These are phyloP conservation scores for Suillus plorans DNA, from an alignment of 768 basidiomycete species.

Conservation along the genomic window DNA sequence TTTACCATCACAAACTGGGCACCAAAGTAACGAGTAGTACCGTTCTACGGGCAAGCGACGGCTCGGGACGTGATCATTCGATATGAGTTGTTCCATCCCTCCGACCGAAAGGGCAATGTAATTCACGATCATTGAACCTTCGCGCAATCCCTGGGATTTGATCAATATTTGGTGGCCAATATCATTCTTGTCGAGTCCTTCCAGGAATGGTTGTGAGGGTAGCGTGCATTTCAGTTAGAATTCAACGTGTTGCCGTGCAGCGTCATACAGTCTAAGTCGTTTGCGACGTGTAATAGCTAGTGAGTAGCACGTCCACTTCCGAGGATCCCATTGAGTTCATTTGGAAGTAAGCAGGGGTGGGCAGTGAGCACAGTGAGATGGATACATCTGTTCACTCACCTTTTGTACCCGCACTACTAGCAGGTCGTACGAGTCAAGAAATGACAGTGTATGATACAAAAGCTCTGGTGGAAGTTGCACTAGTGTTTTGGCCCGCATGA, in stretches of 20 bases:
- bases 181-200: not conserved
- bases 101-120: constrained; percentile 41
- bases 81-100: constrained; percentile 75
- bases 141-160: constrained; percentile 29
- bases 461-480: constrained; percentile 40
- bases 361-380: not conserved
- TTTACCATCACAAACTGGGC: constrained; percentile 93
- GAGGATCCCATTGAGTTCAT: constrained; percentile 34
- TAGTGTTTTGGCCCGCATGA: constrained; percentile 14
- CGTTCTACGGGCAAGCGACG: constrained; percentile 80
- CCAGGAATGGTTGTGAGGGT: constrained; percentile 36
- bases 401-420: constrained; percentile 31
- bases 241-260: constrained; percentile 46
- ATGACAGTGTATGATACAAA: constrained; percentile 35
- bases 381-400: constrained; percentile 21
- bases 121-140: constrained; percentile 47
- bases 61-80: constrained; percentile 77
- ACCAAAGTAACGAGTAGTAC: constrained; percentile 70
- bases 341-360: constrained; percentile 34
- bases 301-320: constrained; percentile 31
- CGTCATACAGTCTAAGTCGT: constrained; percentile 41
- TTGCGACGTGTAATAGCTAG: constrained; percentile 41
- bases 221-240: constrained; percentile 40
- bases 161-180: not conserved
- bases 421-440: constrained; percentile 33